Conservation (phyloP, 345 rosid species). For the Anastatica hierochuntica region DNA sequence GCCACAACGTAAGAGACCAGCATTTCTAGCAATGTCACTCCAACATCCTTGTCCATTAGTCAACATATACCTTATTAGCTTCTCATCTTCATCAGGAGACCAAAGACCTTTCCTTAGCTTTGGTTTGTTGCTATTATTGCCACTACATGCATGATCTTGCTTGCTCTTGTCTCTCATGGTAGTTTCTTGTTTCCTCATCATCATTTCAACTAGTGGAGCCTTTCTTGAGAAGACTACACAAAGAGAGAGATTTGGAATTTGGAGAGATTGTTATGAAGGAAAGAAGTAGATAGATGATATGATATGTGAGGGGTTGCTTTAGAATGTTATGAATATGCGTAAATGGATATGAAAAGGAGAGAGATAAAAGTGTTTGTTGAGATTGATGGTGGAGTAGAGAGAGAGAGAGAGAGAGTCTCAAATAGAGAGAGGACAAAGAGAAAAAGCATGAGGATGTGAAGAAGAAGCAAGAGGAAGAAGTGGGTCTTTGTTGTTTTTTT, state of each 20-base stretch:
- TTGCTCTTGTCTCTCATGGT: constrained; percentile 26
- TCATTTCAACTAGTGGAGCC: constrained; percentile 26
- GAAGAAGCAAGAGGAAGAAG: constrained; percentile 30
- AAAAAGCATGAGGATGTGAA: constrained; percentile 30
- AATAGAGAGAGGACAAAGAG: not conserved
- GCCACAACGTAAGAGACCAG: constrained; percentile 69
- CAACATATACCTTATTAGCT: constrained; percentile 59
- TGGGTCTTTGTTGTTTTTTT: constrained; percentile 32
- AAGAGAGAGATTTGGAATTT: constrained; percentile 7
- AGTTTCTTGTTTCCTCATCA: constrained; percentile 27
- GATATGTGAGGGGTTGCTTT: constrained; percentile 76
- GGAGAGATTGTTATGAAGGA: constrained; percentile 26
- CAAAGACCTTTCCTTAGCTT: constrained; percentile 72
- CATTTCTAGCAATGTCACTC: constrained; percentile 74
- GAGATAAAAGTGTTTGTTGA: constrained; percentile 31
- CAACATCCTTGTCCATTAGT: constrained; percentile 80
- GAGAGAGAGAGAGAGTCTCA: constrained; percentile 17
- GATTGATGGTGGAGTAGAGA: constrained; percentile 52
- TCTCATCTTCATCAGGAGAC: constrained; percentile 87
- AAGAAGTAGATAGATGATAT: constrained; percentile 63
- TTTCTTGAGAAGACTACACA: constrained; percentile 28
- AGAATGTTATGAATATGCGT: constrained; percentile 33
- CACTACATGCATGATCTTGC: constrained; percentile 10
- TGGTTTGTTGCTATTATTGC: constrained; percentile 15
- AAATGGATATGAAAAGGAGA: constrained; percentile 17